Percentiles rank a stretch among this genome's conserved stretches.
Evolutionary conservation across 148 eudicot genomes (phyloP).

Genomic region (Nepenthes mirabilis): DNA sequence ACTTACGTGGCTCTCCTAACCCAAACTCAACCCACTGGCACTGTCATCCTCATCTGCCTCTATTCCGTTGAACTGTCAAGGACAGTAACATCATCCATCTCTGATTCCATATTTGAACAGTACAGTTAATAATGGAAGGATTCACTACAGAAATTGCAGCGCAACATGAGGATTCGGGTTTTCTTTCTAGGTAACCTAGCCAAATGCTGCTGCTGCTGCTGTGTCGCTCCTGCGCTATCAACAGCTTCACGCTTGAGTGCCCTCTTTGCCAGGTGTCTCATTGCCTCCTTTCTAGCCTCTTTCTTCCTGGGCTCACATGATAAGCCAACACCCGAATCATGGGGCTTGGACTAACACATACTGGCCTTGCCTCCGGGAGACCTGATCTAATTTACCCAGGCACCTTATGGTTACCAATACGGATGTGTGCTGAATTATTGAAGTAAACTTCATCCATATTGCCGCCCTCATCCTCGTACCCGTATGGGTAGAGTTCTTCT

Average conservation of each 20-base stretch:
- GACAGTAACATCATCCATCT: too few relatives aligned
- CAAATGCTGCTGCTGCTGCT: slow-evolving; percentile 67
- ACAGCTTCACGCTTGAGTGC: slow-evolving; percentile 91
- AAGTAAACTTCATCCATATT: slow-evolving; percentile 51
- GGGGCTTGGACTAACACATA: slow-evolving; percentile 23
- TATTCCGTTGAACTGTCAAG: too few relatives aligned
- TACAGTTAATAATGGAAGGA: too few relatives aligned
- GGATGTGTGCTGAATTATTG: slow-evolving; percentile 31
- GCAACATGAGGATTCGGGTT: too few relatives aligned
- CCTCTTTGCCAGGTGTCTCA: slow-evolving; percentile 81
- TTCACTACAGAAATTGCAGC: too few relatives aligned
- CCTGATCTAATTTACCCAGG: slow-evolving; percentile 71
- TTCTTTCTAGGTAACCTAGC: slow-evolving; percentile 24
- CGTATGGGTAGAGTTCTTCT: slow-evolving; percentile 26
- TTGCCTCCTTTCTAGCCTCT: slow-evolving; percentile 33
- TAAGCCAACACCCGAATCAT: slow-evolving; percentile 31
- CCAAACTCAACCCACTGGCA: too few relatives aligned
- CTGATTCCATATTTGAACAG: too few relatives aligned
- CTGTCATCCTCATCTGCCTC: too few relatives aligned
- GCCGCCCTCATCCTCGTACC: slow-evolving; percentile 34
- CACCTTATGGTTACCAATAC: slow-evolving; percentile 72
- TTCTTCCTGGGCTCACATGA: slow-evolving; percentile 64
- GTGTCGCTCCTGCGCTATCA: slow-evolving; percentile 71
- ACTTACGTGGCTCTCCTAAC: too few relatives aligned
- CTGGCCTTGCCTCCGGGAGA: slow-evolving; percentile 75